Percentiles rank a stretch among this genome's conserved stretches.
Evolutionary conservation across 768 basidiomycete species (phyloP).

Genomic region (Tricholoma matsutake): DNA sequence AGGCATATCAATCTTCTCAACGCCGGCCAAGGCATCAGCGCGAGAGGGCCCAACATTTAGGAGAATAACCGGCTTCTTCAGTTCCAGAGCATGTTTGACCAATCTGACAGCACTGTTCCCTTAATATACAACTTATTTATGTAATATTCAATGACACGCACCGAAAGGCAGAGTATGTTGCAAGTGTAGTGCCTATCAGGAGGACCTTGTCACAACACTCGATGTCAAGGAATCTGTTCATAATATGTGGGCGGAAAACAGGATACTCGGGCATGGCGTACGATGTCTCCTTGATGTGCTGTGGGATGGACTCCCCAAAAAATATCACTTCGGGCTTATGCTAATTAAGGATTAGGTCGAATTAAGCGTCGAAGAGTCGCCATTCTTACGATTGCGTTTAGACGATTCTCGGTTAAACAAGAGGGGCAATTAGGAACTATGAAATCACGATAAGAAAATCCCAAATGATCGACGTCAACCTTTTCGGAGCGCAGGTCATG

Average conservation of each 20-base stretch:
- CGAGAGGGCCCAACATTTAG: conserved; percentile 89
- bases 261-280: conserved; percentile 32
- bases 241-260: background rate
- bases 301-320: conserved; percentile 85
- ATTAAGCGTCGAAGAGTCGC: background rate
- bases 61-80: conserved; percentile 74
- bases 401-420: conserved; percentile 58
- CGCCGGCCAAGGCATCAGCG: conserved; percentile 63
- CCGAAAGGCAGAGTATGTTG: conserved; percentile 92
- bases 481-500: conserved; percentile 24
- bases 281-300: conserved; percentile 67
- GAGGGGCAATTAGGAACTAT: conserved; percentile 72
- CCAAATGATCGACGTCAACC: conserved; percentile 73
- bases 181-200: conserved; percentile 85
- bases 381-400: conserved; percentile 53
- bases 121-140: background rate
- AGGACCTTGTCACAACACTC: conserved; percentile 66
- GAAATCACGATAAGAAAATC: conserved; percentile 74
- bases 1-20: conserved; percentile 78
- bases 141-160: conserved; percentile 24
- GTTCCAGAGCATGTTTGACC: conserved; percentile 73
- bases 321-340: conserved; percentile 83
- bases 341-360: conserved; percentile 30
- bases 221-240: conserved; percentile 51
- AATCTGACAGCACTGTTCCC: conserved; percentile 43